Base-by-base conservation (phyloP, 352 stramenopile genomes). In the Blastocystis sp. region DNA sequence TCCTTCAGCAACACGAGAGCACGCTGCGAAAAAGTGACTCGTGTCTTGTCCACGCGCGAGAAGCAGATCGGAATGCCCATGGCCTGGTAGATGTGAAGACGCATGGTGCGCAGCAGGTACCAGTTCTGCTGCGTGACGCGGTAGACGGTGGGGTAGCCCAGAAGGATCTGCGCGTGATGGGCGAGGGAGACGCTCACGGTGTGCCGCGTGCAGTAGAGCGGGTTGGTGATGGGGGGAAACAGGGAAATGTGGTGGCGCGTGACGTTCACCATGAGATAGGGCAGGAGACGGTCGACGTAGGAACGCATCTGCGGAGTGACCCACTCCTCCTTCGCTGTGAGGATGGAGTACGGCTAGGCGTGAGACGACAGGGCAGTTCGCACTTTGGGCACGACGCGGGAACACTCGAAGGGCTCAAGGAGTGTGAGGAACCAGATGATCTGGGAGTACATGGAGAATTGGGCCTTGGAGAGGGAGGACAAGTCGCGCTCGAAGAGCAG, bases 61-160 rank as follows among this genome's bases (percentile, higher is more conserved):
- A 48, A 71, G 43, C 64, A 71, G 17, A 43, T n/a, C 4, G 64
- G 43, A 71, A 71, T 71, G 28, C 64, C 64, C 64, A 71, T 52
- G 21, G 40, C 19, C 17, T 38, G 2, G 23, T 71, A 71, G 2
- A 71, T 2, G 19, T 71, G 14, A 21, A 71, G 64, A 71, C 64
- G 64, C 34, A 71, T 23, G 21, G 64, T 71, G 21, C 64, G 64
- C 28, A 71, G 19, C n/a, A 38, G 7, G 19, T 40, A 38, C 64
- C 64, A 71, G 28, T 23, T 19, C 48, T 71, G 64, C 23, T 71
- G 64, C 17, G 64, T 71, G 3, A 71, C 64, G 34, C 64, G 64
- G 23, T 48, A 71, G 2, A 38, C 40, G 5, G 48, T n/a, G 21
- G 64, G 64, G 14, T 48, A 71, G 48, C 64, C 64, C 19, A 71